Base-by-base conservation (phyloP, 495 filamentous ascomycete genomes). In the Podospora anserina region DNA sequence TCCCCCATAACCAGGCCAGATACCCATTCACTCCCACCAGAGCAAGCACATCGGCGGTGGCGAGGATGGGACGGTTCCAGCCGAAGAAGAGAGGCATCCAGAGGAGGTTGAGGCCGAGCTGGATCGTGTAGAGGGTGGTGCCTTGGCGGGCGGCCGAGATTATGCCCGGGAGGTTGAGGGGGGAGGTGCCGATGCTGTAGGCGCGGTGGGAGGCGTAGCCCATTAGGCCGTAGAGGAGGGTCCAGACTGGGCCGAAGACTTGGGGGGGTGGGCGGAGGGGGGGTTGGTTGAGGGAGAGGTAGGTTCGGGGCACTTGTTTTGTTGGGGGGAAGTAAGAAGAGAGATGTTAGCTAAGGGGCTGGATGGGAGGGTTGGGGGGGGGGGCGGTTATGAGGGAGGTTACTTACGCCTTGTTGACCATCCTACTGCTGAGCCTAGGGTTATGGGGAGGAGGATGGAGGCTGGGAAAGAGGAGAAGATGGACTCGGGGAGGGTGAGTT, bases 51-150 rank as follows among this genome's bases (percentile, higher is more conserved):
- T 97, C 91, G 4, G 83, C 86, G 9, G 93, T 85, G 1, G 93
- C 93, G 74, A 88, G 86, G 66, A 88, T 84, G 3, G 92, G 91
- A 27, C 86, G 84, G 54, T 87, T 85, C 39, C 90, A 70, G 0
- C 85, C 84, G 75, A 96, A 97, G 84, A 97, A 98, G 9, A 97
- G 85, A 1, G 94, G 94, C 92, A 95, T 97, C 92, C 92, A 98
- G 61, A 90, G 76, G 20, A 95, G 80, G 76, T 97, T 97, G 16
- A 97, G 79, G 20, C 82, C 89, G 9, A 97, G 88, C 75, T 97
- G 94, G 59, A 89, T 86, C 5, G 89, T 90, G 82, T 96, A 97
- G 18, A 96, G 83, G 0, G 89, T 90, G 53, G 88, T 84, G 61
- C 89, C 87, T 74, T 90, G 86, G 78, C 87, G 74, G 64, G 78